Percentiles rank a stretch among this genome's conserved stretches.
Evolutionary conservation across 2,329 filamentous ascomycete species (phyloP).

Genomic region (Monilinia aucupariae): DNA sequence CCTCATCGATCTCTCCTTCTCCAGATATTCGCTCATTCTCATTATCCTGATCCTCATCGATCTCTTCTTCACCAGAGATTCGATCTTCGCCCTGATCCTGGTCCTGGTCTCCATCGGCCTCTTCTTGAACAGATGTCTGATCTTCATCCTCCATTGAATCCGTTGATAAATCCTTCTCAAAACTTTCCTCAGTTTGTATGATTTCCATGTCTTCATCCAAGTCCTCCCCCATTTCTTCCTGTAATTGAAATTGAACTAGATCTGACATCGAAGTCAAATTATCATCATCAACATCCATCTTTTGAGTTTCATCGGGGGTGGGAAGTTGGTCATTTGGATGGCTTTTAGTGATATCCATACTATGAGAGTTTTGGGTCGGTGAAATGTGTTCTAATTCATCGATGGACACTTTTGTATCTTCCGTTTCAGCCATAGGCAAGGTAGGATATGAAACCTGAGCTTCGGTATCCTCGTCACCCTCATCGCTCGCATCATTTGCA

Average conservation of each 20-base stretch:
- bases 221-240: conserved; percentile 12
- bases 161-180: background rate
- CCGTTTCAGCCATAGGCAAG: background rate
- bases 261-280: conserved; percentile 8
- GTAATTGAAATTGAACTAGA: conserved; percentile 12
- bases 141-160: background rate
- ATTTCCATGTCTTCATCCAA: conserved; percentile 5
- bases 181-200: background rate
- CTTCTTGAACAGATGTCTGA: background rate
- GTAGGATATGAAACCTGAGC: background rate
- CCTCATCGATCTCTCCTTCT: background rate
- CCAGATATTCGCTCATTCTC: background rate
- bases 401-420: background rate
- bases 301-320: conserved; percentile 14
- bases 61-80: background rate
- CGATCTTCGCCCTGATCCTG: background rate
- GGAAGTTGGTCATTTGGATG: conserved; percentile 4
- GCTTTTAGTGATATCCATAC: background rate
- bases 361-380: background rate
- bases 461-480: background rate
- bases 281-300: background rate
- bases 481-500: conserved; percentile 9
- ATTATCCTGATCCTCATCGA: background rate
- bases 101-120: background rate
- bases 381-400: background rate